Percentiles rank a stretch among this genome's conserved stretches.
These are phyloP conservation scores for Poterioochromonas sp. DNA, from an alignment of 352 stramenopile species.

Conservation along the genomic window DNA sequence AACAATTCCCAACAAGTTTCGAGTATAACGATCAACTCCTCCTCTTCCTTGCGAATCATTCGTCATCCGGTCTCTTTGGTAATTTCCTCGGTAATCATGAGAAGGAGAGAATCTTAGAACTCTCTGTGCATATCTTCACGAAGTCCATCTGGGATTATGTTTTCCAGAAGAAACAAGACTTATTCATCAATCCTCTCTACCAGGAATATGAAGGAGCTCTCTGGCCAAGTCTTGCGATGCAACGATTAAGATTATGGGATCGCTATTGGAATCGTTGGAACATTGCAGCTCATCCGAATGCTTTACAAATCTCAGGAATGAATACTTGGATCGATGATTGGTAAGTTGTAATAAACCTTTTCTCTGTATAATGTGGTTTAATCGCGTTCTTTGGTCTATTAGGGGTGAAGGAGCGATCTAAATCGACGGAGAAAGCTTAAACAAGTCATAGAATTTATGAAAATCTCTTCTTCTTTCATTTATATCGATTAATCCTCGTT, in stretches of 20 bases:
- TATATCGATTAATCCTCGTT: too few species aligned
- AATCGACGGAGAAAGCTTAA: too few species aligned
- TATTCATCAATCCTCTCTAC: neutral
- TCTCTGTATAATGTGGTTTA: too few species aligned
- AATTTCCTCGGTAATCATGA: constrained; percentile 78
- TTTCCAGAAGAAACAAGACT: neutral
- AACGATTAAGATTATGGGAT: neutral
- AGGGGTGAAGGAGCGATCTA: too few species aligned
- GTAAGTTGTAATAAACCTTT: too few species aligned
- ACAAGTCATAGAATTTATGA: too few species aligned
- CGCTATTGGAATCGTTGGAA: neutral
- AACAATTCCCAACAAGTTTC: constrained; percentile 67
- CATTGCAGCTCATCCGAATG: neutral
- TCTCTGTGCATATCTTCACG: neutral
- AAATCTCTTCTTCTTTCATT: too few species aligned
- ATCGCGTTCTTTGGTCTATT: too few species aligned
- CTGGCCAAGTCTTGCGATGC: neutral
- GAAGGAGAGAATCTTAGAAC: constrained; percentile 42
- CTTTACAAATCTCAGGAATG: neutral
- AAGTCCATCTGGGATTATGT: constrained; percentile 10
- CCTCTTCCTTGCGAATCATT: constrained; percentile 57
- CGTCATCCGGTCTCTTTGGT: constrained; percentile 62
- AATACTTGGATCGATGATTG: constrained; percentile 4
- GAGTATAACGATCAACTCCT: constrained; percentile 67
- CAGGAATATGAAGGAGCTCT: neutral